These are phyloP conservation scores for Pseudocercospora fuligena DNA, from an alignment of 2,329 filamentous ascomycete genomes.

Conservation along the genomic window DNA sequence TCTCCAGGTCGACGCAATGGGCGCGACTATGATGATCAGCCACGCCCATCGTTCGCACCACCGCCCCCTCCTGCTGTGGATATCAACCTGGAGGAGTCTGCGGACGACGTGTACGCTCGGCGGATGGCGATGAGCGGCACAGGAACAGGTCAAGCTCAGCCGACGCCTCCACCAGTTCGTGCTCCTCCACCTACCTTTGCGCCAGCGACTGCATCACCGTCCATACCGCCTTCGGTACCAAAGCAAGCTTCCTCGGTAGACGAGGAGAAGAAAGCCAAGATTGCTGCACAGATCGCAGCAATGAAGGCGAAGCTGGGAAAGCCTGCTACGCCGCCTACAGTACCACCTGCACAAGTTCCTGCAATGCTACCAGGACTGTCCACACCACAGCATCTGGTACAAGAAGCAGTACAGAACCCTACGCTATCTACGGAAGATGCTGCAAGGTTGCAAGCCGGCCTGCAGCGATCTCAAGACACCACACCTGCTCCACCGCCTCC, in stretches of 20 bases:
- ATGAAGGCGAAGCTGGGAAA: slow-evolving; percentile 31
- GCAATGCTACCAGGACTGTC: slow-evolving; percentile 19
- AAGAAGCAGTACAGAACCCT: slow-evolving; percentile 2
- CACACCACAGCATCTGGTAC: background rate
- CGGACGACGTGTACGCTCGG: slow-evolving; percentile 71
- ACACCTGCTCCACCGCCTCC: slow-evolving; percentile 24
- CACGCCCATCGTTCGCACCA: slow-evolving; percentile 52
- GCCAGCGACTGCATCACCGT: slow-evolving; percentile 25
- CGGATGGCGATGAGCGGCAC: slow-evolving; percentile 61
- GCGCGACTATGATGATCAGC: slow-evolving; percentile 9
- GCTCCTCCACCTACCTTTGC: slow-evolving; percentile 4
- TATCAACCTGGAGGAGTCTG: slow-evolving; percentile 63
- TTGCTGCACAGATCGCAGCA: slow-evolving; percentile 33
- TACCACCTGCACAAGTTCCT: slow-evolving; percentile 13
- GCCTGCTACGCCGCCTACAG: slow-evolving; percentile 16
- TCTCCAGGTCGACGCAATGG: slow-evolving; percentile 12
- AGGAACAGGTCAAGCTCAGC: slow-evolving; percentile 36
- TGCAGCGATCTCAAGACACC: background rate
- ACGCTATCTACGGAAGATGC: background rate
- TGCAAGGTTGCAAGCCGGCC: slow-evolving; percentile 1
- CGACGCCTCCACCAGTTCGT: slow-evolving; percentile 4
- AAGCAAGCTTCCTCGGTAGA: slow-evolving; percentile 15
- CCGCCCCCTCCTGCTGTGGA: slow-evolving; percentile 40
- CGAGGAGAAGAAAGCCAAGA: slow-evolving; percentile 29
- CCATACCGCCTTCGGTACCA: slow-evolving; percentile 29